These are phyloP conservation scores for Wallacemonas sp. DNA, from an alignment of 208 protist species.

Conservation along the genomic window DNA sequence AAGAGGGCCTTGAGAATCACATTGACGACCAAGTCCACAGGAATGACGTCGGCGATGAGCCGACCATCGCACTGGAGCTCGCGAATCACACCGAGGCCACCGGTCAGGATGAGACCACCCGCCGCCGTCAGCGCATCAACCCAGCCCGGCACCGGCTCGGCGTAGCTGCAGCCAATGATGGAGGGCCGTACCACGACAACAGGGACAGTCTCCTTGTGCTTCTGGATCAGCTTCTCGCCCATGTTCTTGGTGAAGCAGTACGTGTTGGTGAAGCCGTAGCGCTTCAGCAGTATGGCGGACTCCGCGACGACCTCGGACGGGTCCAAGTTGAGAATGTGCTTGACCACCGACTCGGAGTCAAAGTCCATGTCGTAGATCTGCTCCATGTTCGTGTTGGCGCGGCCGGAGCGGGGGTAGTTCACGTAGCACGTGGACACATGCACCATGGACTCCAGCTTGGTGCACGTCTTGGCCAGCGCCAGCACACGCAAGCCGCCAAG, in stretches of 20 bases:
- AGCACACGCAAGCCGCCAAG: conserved; percentile 77
- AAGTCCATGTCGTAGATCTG: conserved; percentile 75
- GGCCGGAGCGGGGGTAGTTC: conserved; percentile 65
- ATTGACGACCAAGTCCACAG: conserved; percentile 87
- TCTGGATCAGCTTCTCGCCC: conserved; percentile 68
- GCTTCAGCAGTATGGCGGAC: conserved; percentile 41
- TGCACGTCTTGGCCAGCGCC: conserved; percentile 68
- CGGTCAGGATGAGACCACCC: conserved; percentile 73
- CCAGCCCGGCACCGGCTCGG: conserved; percentile 83
- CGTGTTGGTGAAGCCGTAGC: conserved; percentile 83
- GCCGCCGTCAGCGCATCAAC: conserved; percentile 82
- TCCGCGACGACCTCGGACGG: conserved; percentile 43
- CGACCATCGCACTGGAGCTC: conserved; percentile 47
- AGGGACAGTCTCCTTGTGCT: conserved; percentile 59
- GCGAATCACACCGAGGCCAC: conserved; percentile 62
- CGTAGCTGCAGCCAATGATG: conserved; percentile 81
- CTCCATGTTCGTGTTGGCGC: conserved; percentile 53
- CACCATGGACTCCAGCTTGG: conserved; percentile 71
- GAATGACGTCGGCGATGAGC: conserved; percentile 71
- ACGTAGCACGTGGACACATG: conserved; percentile 91
- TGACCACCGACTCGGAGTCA: conserved; percentile 77
- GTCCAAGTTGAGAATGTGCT: conserved; percentile 70
- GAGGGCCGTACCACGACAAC: conserved; percentile 81
- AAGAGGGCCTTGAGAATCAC: conserved; percentile 84
- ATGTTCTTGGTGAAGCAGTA: conserved; percentile 92